Percentiles rank a stretch among this genome's conserved stretches.
Evolutionary conservation across 352 stramenopile species (phyloP).

Genomic region (Ochromonadaceae sp.): DNA sequence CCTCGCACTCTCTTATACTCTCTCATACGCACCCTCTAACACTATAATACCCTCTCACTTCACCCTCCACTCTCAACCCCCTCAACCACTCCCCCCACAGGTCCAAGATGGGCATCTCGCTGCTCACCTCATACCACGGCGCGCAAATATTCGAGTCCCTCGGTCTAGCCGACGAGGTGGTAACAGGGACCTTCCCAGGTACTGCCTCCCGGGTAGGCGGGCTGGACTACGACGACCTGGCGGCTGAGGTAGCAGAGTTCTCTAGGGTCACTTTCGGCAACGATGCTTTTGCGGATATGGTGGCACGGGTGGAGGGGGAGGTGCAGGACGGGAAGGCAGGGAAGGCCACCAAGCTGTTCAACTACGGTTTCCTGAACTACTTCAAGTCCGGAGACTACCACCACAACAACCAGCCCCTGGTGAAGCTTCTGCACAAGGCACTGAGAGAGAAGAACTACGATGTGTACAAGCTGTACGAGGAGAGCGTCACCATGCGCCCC

Average conservation of each 20-base stretch:
- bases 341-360: constrained; percentile 42
- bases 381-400: constrained; percentile 56
- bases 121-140: constrained; percentile 81
- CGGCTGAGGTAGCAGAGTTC: constrained; percentile 36
- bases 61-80: no score
- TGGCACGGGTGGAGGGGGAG: background rate
- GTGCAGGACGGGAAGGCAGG: background rate
- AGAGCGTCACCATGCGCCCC: constrained; percentile 42
- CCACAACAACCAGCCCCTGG: constrained; percentile 54
- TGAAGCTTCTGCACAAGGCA: constrained; percentile 67
- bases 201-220: constrained; percentile 71
- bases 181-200: constrained; percentile 62
- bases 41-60: no score
- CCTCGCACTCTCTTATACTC: no score
- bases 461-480: constrained; percentile 60
- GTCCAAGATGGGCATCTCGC: constrained; percentile 91
- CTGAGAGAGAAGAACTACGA: constrained; percentile 37
- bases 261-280: background rate
- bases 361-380: constrained; percentile 64
- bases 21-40: no score
- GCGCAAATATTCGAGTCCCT: constrained; percentile 90
- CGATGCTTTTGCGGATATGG: background rate
- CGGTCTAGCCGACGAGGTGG: constrained; percentile 72
- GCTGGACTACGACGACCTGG: constrained; percentile 48
- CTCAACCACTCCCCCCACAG: no score